phyloP scores from a whole-genome alignment of 2,329 filamentous ascomycete species.

The Rutstroemia sp. region DNA sequence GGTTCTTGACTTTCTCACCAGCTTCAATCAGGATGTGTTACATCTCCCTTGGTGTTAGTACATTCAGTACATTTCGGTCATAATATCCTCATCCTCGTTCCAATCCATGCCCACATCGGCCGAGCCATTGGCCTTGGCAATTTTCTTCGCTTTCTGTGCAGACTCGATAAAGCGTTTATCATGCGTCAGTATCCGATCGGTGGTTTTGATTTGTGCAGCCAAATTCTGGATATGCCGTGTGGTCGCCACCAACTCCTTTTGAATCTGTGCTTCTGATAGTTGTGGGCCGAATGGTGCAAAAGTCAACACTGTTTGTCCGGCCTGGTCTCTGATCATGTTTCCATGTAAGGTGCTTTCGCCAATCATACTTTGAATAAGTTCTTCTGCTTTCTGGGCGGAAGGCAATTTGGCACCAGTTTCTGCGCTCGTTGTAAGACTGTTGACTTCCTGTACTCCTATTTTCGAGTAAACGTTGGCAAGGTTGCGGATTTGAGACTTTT shows the following conservation, averaged over 20 bases:
- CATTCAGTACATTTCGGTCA: conserved; percentile 16
- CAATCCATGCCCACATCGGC: conserved; percentile 17
- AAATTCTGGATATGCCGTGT: conserved; percentile 39
- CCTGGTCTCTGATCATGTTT: conserved; percentile 34
- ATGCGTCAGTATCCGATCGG: conserved; percentile 46
- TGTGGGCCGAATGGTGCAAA: conserved; percentile 39
- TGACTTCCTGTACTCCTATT: conserved; percentile 47
- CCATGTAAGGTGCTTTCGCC: conserved; percentile 45
- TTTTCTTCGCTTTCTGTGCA: conserved; percentile 38
- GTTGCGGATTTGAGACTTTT: conserved; percentile 66
- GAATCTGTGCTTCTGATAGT: conserved; percentile 45
- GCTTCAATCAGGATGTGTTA: background rate
- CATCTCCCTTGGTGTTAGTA: background rate
- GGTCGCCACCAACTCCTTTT: conserved; percentile 37
- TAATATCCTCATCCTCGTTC: conserved; percentile 28
- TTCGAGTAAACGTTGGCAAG: conserved; percentile 65
- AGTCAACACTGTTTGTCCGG: conserved; percentile 40
- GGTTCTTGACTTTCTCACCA: background rate
- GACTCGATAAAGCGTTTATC: conserved; percentile 48
- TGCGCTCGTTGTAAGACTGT: conserved; percentile 43
- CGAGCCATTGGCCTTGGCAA: conserved; percentile 30
- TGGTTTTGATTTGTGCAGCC: conserved; percentile 41
- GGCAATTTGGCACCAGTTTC: conserved; percentile 41
- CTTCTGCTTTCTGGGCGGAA: conserved; percentile 36
- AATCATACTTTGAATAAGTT: conserved; percentile 49